phyloP scores from a whole-genome alignment of 2,329 filamentous ascomycete species.

The Diaporthe nobilis region DNA sequence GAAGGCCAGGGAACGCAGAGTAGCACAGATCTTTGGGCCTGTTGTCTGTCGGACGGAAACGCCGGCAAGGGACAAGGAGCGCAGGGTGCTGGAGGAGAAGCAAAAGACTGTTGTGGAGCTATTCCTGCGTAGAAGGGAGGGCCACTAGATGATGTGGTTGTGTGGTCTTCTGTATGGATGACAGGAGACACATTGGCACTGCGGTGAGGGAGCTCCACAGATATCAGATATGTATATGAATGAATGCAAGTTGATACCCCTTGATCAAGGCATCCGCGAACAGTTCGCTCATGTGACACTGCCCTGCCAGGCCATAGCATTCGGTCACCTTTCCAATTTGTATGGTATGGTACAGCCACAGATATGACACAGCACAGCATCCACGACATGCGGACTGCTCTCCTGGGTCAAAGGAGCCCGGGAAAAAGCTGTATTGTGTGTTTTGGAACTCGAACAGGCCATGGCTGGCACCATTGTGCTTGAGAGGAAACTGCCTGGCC shows the following conservation, averaged over 20 bases:
- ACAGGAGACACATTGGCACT: not conserved
- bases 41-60: constrained; percentile 70
- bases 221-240: not conserved
- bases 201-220: not conserved
- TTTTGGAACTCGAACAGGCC: not conserved
- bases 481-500: not conserved
- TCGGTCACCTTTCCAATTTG: not conserved
- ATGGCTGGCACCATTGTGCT: not conserved
- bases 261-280: too few species aligned
- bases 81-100: constrained; percentile 71
- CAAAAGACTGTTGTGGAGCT: constrained; percentile 78
- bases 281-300: not conserved
- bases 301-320: not conserved
- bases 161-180: not conserved
- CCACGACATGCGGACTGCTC: not conserved
- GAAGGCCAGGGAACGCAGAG: constrained; percentile 70
- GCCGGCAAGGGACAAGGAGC: constrained; percentile 65
- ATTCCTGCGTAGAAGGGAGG: constrained; percentile 66
- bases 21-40: constrained; percentile 75
- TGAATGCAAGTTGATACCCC: constrained; percentile 34
- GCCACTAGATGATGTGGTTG: constrained; percentile 11
- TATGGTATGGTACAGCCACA: not conserved
- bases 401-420: too few species aligned
- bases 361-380: not conserved
- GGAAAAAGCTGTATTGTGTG: not conserved